These are phyloP conservation scores for Seiridium cupressi DNA, from an alignment of 2,329 filamentous ascomycete species.

Conservation along the genomic window DNA sequence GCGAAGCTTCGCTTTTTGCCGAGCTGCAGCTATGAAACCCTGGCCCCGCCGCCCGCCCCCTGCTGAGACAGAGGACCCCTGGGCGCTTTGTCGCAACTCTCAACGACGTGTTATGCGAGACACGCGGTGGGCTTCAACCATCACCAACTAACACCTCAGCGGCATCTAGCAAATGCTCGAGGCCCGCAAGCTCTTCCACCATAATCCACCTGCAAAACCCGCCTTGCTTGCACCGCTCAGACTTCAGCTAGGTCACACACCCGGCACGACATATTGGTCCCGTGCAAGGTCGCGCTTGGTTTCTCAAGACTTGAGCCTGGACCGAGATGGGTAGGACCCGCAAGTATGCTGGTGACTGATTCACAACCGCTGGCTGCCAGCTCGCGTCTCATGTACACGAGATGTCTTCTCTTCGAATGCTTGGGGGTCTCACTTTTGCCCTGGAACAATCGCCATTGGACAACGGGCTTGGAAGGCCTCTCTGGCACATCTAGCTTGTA, in stretches of 20 bases:
- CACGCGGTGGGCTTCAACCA: not conserved
- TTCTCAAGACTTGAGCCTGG: not conserved
- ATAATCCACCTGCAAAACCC: not conserved
- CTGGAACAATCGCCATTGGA: not conserved
- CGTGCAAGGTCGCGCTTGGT: not conserved
- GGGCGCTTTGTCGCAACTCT: conserved; percentile 9
- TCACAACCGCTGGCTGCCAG: not conserved
- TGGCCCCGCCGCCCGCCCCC: conserved; percentile 7
- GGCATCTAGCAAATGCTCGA: not conserved
- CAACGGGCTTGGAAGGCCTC: not conserved
- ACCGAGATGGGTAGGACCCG: not conserved
- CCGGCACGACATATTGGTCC: not conserved
- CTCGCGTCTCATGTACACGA: not conserved
- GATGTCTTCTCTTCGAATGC: not conserved
- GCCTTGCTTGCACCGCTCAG: not conserved
- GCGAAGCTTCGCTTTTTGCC: not conserved
- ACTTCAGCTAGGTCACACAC: not conserved
- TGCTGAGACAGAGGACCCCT: conserved; percentile 11
- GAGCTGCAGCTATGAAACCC: conserved; percentile 10
- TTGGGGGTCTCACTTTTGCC: not conserved
- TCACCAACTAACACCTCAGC: not conserved
- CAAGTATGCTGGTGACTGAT: not conserved
- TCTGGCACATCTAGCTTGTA: not conserved
- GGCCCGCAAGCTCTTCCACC: not conserved
- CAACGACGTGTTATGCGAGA: conserved; percentile 9